Base-by-base conservation (phyloP, 805 yeast genomes). In the Metschnikowia lochheadii region DNA sequence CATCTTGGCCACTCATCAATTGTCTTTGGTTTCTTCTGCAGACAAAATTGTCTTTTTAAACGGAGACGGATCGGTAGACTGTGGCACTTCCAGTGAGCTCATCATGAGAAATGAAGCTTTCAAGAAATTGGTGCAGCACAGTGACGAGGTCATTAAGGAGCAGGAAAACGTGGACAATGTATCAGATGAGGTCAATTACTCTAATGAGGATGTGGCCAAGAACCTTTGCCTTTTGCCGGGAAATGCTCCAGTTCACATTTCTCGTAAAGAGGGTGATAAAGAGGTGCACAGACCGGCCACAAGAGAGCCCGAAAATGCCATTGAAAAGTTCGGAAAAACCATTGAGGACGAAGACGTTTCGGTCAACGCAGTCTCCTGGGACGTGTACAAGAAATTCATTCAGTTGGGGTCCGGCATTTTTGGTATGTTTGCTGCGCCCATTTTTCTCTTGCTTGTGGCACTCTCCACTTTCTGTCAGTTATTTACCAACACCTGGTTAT, bases 71-170 rank as follows among this genome's bases (percentile, higher is more conserved):
- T 52, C 71, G 2, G 63, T 68, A 44, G 77, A 73, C 49, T 67
- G 65, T 35, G 77, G 76, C n/a, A 58, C 67, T 1, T 55, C 64
- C 20, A 53, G 60, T 4, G 70, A 72, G 48, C 66, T 73, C 49
- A 53, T 53, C 17, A 44, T 39, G 6, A 61, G 68, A 50, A 83
- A 79, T 55, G 46, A 58, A 2, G 76, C 72, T 7, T 84, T 87
- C 60, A 67, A 66, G 18, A 72, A 75, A 13, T 70, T 85, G 57
- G 73, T 84, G 69, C 75, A 78, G 40, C 80, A 67, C 57, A 68
- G 76, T 50, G 50, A 57, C 33, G 67, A 63, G 13, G 47, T 50
- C 15, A 51, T 51, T 14, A 52, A 64, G 65, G 47, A 44, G 15
- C 56, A 73, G 49, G 65, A 70, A 17, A 23, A 39, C 7, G 63